A percentile compares a stretch with the other conserved stretches of the same genome.
Evolutionary conservation across 331 rosid genomes (phyloP).

Genomic region (Telfairia occidentalis): DNA sequence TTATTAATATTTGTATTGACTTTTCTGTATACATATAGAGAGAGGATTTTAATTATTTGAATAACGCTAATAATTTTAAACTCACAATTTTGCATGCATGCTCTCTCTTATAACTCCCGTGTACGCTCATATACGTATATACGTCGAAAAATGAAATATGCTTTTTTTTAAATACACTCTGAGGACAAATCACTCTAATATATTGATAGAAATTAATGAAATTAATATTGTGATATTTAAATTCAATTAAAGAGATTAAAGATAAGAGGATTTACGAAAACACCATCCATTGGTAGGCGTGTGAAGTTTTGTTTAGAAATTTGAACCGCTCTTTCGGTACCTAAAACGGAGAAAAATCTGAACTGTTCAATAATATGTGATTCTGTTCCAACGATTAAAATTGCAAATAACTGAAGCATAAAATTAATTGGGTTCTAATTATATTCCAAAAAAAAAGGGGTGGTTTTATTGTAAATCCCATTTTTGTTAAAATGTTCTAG

Average conservation of each 20-base stretch:
- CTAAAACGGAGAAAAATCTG: neutral
- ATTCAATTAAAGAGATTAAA: too few species aligned
- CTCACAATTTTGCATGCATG: neutral
- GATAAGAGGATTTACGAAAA: neutral
- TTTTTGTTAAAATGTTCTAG: neutral
- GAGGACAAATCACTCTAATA: neutral
- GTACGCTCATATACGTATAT: neutral
- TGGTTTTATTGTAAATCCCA: neutral
- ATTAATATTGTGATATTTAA: neutral
- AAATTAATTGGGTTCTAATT: neutral
- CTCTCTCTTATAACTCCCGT: neutral
- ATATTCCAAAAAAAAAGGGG: too few species aligned
- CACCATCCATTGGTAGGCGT: neutral
- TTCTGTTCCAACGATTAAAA: neutral
- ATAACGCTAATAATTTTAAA: neutral
- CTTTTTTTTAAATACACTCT: too few species aligned
- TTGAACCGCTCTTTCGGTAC: neutral
- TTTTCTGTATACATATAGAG: neutral
- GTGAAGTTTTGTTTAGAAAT: neutral
- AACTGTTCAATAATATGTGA: neutral
- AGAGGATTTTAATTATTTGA: neutral
- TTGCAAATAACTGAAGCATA: neutral
- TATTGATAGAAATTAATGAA: neutral
- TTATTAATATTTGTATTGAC: neutral
- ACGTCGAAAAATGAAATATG: neutral